Evolutionary conservation across 768 basidiomycete species (phyloP).

Genomic region (Mrakia blollopis): DNA sequence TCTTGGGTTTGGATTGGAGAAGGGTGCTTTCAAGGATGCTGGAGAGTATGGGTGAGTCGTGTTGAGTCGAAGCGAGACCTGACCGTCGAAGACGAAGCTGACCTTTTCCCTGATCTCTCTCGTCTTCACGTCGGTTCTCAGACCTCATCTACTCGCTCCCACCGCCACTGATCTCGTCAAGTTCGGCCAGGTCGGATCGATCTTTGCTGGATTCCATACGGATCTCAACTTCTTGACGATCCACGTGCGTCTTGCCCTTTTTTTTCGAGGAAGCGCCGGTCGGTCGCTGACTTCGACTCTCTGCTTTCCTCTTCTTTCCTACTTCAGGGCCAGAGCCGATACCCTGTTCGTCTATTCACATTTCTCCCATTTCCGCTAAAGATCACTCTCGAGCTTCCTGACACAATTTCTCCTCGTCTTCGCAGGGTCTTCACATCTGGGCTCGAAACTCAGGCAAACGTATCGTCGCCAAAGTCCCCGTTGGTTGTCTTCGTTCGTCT

Average conservation of each 20-base stretch:
- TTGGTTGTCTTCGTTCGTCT: slow-evolving; percentile 55
- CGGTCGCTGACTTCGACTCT: background rate
- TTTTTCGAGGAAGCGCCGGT: no score
- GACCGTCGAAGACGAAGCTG: background rate
- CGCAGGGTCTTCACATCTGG: slow-evolving; percentile 88
- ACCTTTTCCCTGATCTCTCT: background rate
- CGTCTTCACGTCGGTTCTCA: slow-evolving; percentile 36
- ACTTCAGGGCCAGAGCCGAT: slow-evolving; percentile 7
- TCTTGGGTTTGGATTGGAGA: slow-evolving; percentile 69
- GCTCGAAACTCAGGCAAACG: slow-evolving; percentile 88
- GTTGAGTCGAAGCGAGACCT: background rate
- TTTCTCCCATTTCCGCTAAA: background rate
- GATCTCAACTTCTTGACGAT: slow-evolving; percentile 77
- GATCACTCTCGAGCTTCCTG: slow-evolving; percentile 39
- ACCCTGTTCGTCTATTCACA: background rate
- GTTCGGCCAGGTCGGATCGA: slow-evolving; percentile 67
- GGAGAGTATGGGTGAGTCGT: slow-evolving; percentile 72
- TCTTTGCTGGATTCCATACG: slow-evolving; percentile 89
- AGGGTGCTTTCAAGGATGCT: slow-evolving; percentile 66
- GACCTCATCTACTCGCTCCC: slow-evolving; percentile 84
- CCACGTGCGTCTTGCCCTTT: slow-evolving; percentile 34
- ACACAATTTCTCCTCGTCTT: no score
- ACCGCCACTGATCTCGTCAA: slow-evolving; percentile 84
- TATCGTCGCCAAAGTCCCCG: slow-evolving; percentile 78
- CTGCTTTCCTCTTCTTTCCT: background rate